Base-by-base conservation (phyloP, 176 grass and related monocot species). In the Eleusine coracana region DNA sequence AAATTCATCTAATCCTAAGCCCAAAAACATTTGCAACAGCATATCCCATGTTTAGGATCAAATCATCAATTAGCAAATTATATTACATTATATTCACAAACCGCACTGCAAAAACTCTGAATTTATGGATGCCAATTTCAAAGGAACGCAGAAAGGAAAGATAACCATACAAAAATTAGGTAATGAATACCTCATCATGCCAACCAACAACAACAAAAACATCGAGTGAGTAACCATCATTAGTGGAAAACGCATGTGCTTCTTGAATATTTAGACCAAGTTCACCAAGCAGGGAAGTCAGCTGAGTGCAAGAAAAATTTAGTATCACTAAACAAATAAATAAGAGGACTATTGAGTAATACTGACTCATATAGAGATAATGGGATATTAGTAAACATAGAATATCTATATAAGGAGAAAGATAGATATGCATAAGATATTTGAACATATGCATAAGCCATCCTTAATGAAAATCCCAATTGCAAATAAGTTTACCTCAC, bases 251-350 rank as follows among this genome's bases (percentile, higher is more conserved):
- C 1, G 93, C 96, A 84, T 99, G 96, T 63, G 96, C 96, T 92
- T 99, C 96, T 90, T 99, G 96, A 80, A 99, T 99, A 80, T 99
- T 99, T 75, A 99, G 91, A 39, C 96, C 93, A 86, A 99, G 78
- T 78, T 99, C 96, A 68, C 88, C 96, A 56, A 99, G 96, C 65
- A 99, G 86, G 63, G 89, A 90, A 83, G 93, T 96, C 74, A 99
- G 78, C 96, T 99, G 38, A 85, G 37, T 55, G 70, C 42, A 67
- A 84, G 10, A 85, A 75, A 74, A 80, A 6, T 81, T 81, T 29
- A 3, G 29, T 60, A 73, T 79, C 60, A 66, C 16, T 80, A 62
- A 86, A 55, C 5, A 68, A 84, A 77, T 38, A 71, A 13, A 83
- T 66, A 52, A 69, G 62, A 75, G 51, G 55, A 7, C 4, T 73